Conservation (phyloP, 352 stramenopile species). For the Pelagophyceae sp. region DNA sequence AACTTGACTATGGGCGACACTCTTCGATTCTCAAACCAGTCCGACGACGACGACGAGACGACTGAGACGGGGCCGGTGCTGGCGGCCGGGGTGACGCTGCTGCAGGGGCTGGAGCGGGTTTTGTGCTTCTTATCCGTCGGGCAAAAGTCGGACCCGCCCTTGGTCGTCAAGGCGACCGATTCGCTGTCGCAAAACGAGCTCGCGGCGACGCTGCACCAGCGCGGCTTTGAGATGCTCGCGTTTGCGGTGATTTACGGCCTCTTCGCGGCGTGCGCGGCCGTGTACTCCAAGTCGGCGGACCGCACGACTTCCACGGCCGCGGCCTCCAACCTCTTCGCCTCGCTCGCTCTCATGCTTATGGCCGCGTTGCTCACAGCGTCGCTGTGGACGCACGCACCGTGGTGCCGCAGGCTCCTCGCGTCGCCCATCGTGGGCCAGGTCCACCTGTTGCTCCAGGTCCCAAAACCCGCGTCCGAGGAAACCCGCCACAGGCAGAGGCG, state of each 20-base stretch:
- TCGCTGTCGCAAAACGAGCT: background rate
- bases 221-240: background rate
- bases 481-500: no score
- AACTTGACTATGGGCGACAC: slow-evolving; percentile 16
- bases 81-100: no score
- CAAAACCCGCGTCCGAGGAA: no score
- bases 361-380: background rate
- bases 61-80: background rate
- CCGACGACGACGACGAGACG: slow-evolving; percentile 2
- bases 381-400: background rate
- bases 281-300: background rate
- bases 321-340: background rate
- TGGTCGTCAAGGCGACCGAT: background rate
- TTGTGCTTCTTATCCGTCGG: background rate
- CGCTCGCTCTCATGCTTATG: background rate
- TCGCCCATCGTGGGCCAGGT: background rate
- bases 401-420: background rate
- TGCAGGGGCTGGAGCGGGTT: background rate
- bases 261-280: background rate
- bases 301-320: background rate
- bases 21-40: background rate
- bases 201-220: background rate
- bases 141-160: background rate
- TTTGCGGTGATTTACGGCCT: background rate
- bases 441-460: background rate